phyloP scores from a whole-genome alignment of 164 flowering plant species.

The Umbilicus rupestris region DNA sequence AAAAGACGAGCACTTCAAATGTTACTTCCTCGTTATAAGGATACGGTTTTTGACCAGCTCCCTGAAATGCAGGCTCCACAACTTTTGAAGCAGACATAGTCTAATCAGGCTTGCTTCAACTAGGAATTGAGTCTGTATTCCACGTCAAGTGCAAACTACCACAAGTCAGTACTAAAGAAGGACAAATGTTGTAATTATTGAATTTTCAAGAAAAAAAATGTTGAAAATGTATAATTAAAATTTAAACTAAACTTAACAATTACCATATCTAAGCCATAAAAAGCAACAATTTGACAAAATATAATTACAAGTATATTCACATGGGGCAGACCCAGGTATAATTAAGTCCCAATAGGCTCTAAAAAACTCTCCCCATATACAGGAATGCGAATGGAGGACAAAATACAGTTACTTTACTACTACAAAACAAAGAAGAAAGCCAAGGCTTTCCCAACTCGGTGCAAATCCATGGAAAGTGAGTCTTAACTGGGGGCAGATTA shows the following conservation, averaged over 20 bases:
- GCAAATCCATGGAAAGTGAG: no score
- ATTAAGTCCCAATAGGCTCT: no score
- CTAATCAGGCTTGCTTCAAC: background rate
- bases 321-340: no score
- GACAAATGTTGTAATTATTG: background rate
- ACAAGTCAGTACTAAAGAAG: background rate
- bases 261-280: no score
- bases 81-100: constrained; percentile 66
- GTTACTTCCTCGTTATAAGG: constrained; percentile 26
- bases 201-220: background rate
- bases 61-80: constrained; percentile 90
- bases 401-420: no score
- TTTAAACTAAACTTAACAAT: background rate
- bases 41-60: constrained; percentile 84
- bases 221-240: background rate
- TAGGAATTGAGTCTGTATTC: background rate
- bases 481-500: no score
- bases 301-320: no score
- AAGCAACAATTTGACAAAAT: no score
- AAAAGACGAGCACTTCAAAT: background rate
- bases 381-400: no score
- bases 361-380: no score
- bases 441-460: no score
- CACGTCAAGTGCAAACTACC: background rate
- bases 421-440: no score